Conservation (phyloP, 768 basidiomycete species). For the Rubroboletus pulcherrimus region DNA sequence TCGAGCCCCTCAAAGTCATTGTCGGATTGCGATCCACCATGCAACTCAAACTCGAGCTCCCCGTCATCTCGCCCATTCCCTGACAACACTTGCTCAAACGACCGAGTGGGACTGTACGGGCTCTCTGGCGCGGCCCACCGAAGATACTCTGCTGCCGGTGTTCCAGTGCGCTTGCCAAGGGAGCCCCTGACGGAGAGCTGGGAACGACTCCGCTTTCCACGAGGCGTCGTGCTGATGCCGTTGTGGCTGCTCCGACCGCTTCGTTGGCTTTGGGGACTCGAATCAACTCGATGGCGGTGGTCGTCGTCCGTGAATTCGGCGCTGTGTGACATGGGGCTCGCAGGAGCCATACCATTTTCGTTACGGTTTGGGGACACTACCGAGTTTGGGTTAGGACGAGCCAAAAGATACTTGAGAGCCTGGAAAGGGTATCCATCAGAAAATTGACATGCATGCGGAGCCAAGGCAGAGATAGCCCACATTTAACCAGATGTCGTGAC, state of each 20-base stretch:
- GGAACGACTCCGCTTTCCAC: slow-evolving; percentile 73
- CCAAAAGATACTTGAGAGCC: slow-evolving; percentile 89
- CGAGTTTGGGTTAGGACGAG: slow-evolving; percentile 52
- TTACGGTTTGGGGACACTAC: slow-evolving; percentile 25
- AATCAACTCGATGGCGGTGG: slow-evolving; percentile 41
- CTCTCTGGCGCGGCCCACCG: slow-evolving; percentile 74
- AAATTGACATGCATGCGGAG: slow-evolving; percentile 2
- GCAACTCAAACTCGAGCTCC: slow-evolving; percentile 79
- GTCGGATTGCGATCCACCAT: slow-evolving; percentile 68
- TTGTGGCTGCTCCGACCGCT: slow-evolving; percentile 58
- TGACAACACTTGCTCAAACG: slow-evolving; percentile 52
- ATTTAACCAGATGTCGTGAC: slow-evolving; percentile 96
- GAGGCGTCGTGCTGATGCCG: slow-evolving; percentile 71
- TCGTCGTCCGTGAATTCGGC: slow-evolving; percentile 50
- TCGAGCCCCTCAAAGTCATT: slow-evolving; percentile 89
- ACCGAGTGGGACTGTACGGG: slow-evolving; percentile 71
- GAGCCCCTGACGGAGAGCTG: slow-evolving; percentile 71
- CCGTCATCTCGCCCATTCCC: slow-evolving; percentile 44
- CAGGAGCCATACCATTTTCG: slow-evolving; percentile 36
- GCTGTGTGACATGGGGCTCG: slow-evolving; percentile 47
- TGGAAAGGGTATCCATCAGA: slow-evolving; percentile 30
- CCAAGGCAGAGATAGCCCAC: slow-evolving; percentile 42
- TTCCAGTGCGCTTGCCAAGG: slow-evolving; percentile 81
- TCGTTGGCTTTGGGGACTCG: slow-evolving; percentile 74
- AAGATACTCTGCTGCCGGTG: slow-evolving; percentile 88